A percentile compares a stretch with the other conserved stretches of the same genome.
Conservation (phyloP, 768 basidiomycete genomes). For the Tephrocybe sp. region DNA sequence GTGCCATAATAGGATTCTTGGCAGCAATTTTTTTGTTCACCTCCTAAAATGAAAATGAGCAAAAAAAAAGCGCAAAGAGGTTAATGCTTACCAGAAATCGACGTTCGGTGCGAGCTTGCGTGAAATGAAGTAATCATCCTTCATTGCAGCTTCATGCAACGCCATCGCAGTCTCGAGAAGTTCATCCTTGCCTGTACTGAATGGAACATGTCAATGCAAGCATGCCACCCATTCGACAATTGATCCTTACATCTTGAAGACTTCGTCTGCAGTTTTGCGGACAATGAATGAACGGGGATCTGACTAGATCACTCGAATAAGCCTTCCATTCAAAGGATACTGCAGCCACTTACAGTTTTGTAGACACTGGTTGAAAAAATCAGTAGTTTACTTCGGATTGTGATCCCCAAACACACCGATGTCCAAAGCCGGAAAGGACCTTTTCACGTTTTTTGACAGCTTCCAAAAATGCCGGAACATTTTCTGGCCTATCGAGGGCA, state of each 20-base stretch:
- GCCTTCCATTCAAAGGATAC: not conserved
- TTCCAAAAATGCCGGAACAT: conserved; percentile 82
- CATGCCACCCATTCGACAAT: not conserved
- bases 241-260: conserved; percentile 73
- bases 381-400: not conserved
- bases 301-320: conserved; percentile 45
- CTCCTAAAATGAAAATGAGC: conserved; percentile 46
- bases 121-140: conserved; percentile 85
- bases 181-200: conserved; percentile 80
- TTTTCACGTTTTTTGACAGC: conserved; percentile 87
- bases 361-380: conserved; percentile 48
- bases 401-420: conserved; percentile 48
- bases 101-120: conserved; percentile 86
- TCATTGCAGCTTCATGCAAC: conserved; percentile 83
- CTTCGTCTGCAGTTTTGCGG: conserved; percentile 85
- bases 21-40: conserved; percentile 31
- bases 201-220: not conserved
- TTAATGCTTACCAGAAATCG: conserved; percentile 72
- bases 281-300: conserved; percentile 92
- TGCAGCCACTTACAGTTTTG: conserved; percentile 52
- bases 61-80: conserved; percentile 4
- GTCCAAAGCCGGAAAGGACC: conserved; percentile 88
- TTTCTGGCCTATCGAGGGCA: conserved; percentile 51
- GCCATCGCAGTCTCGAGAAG: conserved; percentile 87
- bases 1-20: not conserved